A percentile compares a stretch with the other conserved stretches of the same genome.
Evolutionary conservation across 805 yeast genomes (phyloP).

Genomic region (Ogataea zsoltii): DNA sequence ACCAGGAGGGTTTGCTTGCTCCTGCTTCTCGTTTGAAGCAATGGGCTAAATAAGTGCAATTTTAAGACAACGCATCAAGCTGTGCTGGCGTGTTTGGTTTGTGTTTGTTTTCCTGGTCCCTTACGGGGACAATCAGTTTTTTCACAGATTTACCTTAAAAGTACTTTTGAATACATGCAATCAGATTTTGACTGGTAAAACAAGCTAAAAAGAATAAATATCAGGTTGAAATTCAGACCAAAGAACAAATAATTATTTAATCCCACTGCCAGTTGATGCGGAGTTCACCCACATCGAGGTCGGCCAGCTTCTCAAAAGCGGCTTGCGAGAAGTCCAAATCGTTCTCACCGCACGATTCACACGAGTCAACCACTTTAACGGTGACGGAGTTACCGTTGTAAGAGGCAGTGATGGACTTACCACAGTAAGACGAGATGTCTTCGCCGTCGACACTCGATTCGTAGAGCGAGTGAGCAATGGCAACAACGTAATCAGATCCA

Average conservation of each 20-base stretch:
- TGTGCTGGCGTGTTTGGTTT: conserved; percentile 2
- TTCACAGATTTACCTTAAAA: neutral
- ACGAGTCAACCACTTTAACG: conserved; percentile 56
- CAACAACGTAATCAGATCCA: conserved; percentile 47
- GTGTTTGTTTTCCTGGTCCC: neutral
- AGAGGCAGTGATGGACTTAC: conserved; percentile 46
- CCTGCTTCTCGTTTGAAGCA: conserved; percentile 55
- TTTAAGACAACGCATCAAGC: neutral
- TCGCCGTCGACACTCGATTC: conserved; percentile 26
- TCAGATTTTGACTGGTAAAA: neutral
- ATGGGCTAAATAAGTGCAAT: conserved; percentile 50
- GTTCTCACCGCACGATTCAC: conserved; percentile 46
- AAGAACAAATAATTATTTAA: neutral
- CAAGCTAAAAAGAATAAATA: neutral
- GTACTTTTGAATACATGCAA: neutral
- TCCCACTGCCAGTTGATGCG: conserved; percentile 48
- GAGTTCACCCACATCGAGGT: conserved; percentile 45
- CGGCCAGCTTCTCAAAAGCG: conserved; percentile 51
- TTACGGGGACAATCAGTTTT: no score
- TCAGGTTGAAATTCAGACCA: neutral
- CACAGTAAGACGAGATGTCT: conserved; percentile 45
- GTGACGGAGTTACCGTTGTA: conserved; percentile 50
- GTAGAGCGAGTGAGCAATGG: conserved; percentile 47
- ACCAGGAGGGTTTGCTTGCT: conserved; percentile 69
- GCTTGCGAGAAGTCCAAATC: conserved; percentile 57